phyloP scores from a whole-genome alignment of 768 basidiomycete genomes.

The Chalciporus sphaerocephalus region DNA sequence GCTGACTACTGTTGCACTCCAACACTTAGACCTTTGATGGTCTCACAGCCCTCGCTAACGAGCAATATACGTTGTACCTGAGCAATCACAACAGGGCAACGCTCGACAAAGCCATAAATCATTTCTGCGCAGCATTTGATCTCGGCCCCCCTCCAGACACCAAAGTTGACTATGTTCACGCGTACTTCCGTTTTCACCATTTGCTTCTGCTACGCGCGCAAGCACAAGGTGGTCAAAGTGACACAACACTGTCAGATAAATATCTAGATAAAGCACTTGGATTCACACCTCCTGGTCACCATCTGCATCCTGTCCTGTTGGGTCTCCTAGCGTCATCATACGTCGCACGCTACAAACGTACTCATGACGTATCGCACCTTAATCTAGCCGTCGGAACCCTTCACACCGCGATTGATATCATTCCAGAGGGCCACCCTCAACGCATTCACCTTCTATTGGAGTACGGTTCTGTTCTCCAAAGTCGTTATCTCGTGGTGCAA shows the following conservation, averaged over 20 bases:
- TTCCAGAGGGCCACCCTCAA: constrained; percentile 10
- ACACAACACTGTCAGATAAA: not conserved
- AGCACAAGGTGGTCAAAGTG: not conserved
- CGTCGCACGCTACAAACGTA: constrained; percentile 8
- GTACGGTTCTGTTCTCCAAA: constrained; percentile 18
- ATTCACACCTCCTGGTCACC: constrained; percentile 4
- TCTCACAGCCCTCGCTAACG: constrained; percentile 8
- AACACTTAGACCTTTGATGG: constrained; percentile 26
- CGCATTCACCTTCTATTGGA: constrained; percentile 9
- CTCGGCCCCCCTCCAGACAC: constrained; percentile 8
- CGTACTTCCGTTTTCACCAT: constrained; percentile 12
- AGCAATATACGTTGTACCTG: constrained; percentile 7
- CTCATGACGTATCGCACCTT: constrained; percentile 13
- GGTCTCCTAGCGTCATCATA: constrained; percentile 10
- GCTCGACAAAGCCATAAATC: constrained; percentile 9
- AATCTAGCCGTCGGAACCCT: constrained; percentile 7
- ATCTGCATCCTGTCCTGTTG: constrained; percentile 9
- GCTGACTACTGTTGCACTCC: constrained; percentile 1
- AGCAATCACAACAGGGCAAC: not conserved
- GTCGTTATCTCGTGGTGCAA: constrained; percentile 9
- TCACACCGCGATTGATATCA: constrained; percentile 4
- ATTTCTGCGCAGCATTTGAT: constrained; percentile 18
- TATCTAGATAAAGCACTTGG: constrained; percentile 11
- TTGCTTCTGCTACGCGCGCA: not conserved
- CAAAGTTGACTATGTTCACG: not conserved